Evolutionary conservation across 1,284 basidiomycete species (phyloP), one percentile per base, ranked within the genome.

Genomic region (Tilletia walkeri): DNA sequence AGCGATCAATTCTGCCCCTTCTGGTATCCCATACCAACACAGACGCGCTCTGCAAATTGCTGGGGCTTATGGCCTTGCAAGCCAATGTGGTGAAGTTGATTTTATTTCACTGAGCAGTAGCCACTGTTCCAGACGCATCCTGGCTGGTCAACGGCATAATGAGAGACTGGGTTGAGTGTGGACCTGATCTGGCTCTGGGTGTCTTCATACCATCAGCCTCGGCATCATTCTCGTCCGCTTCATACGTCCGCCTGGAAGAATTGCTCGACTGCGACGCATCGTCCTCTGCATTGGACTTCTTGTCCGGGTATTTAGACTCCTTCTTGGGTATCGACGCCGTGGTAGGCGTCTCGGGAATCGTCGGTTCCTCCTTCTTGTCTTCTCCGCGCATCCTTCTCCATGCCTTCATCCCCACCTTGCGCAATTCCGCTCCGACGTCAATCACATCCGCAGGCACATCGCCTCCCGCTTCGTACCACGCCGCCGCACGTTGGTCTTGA

Each of bases 381-480:
- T 72, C 69, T 5, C 79, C 75, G 4, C 75, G 65, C 14, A 79
- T 69, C 50, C 72, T 69, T 61, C 74, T 77, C 79, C 78, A 79
- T 0, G 73, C 78, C 41, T 74, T 75, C 7, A 67, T 59, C 2
- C 76, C 78, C 6, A 77, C 74, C 69, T 79, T 80, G 16, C 67
- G 67, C 16, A 80, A 69, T 68, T 77, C 75, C 65, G 79, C 74
- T 24, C 79, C 79, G 1, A 80, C 72, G 65, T 79, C 79, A n/a
- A 80, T 67, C 0, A 78, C 73, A 18, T 78, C 78, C n/a, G 67
- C 67, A 9, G 72, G 66, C 9, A 53, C 14, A 39, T 56, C 12
- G 39, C 39, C 50, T 6, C 70, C 70, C 14, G 49, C 59, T 14
- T 48, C 65, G 45, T 67, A 71, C 65, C 63, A 65, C 7, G 66